Conservation (phyloP, 768 basidiomycete genomes). For the Lentinula detonsa region DNA sequence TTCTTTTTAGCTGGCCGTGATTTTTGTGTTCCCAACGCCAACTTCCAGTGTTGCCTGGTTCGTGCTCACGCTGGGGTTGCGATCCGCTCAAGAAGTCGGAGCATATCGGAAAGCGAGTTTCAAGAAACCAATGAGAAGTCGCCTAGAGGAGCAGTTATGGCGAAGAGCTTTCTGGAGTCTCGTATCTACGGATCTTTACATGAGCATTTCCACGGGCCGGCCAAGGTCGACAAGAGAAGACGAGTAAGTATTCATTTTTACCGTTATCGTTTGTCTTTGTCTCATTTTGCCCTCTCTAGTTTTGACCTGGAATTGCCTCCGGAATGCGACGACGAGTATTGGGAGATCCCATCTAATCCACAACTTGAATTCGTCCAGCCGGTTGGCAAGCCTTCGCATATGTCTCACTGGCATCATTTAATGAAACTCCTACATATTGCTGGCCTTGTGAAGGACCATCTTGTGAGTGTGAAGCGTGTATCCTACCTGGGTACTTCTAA, state of each 20-base stretch:
- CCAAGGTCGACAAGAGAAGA: constrained; percentile 46
- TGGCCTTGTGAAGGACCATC: constrained; percentile 33
- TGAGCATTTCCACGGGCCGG: constrained; percentile 33
- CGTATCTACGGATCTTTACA: constrained; percentile 10
- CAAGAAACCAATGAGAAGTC: background rate
- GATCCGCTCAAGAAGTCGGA: constrained; percentile 38
- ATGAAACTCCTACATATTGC: constrained; percentile 40
- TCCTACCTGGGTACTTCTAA: background rate
- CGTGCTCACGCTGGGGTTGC: constrained; percentile 30
- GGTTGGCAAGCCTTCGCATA: constrained; percentile 27
- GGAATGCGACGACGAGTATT: constrained; percentile 50
- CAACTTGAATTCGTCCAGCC: constrained; percentile 42
- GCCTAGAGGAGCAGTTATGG: constrained; percentile 45
- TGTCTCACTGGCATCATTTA: constrained; percentile 34
- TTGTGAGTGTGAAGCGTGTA: constrained; percentile 24
- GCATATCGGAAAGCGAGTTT: constrained; percentile 32
- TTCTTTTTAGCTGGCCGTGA: constrained; percentile 23
- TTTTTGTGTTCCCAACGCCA: constrained; percentile 25
- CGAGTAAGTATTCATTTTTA: constrained; percentile 30
- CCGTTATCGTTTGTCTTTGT: constrained; percentile 13
- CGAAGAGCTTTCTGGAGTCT: constrained; percentile 36
- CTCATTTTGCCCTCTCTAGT: constrained; percentile 18
- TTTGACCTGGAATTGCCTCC: constrained; percentile 44
- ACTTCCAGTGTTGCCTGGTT: constrained; percentile 26
- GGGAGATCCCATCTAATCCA: constrained; percentile 33